Conservation (phyloP, 257 asterid species). For the Gardenia jasminoides region DNA sequence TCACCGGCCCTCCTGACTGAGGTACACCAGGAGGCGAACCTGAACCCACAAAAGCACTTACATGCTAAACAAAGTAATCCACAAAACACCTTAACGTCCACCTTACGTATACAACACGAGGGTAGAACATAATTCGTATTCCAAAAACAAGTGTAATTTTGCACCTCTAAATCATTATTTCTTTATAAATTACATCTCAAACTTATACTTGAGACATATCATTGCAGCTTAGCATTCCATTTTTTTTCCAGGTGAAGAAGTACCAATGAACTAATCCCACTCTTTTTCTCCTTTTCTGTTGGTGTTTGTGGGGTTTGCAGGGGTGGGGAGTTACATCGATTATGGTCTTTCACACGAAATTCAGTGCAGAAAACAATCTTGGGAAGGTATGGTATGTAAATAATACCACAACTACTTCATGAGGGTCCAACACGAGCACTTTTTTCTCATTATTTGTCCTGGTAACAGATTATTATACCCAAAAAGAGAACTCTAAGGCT, state of each 20-base stretch:
- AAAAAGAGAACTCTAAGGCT: background rate
- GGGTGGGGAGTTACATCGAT: background rate
- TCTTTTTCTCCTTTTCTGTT: too few relatives aligned
- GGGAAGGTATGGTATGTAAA: background rate
- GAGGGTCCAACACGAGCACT: background rate
- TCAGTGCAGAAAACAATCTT: background rate
- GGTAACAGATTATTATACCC: background rate
- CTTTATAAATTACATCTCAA: background rate
- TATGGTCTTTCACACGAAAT: background rate
- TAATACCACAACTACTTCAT: background rate
- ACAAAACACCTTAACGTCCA: background rate
- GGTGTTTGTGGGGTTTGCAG: too few relatives aligned
- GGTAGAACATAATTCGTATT: background rate
- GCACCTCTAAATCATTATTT: background rate
- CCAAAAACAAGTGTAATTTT: background rate
- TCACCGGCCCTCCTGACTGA: slow-evolving; percentile 67
- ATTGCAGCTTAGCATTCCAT: background rate
- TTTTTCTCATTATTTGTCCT: background rate
- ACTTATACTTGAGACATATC: background rate
- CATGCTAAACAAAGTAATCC: background rate
- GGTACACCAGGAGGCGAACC: slow-evolving; percentile 65
- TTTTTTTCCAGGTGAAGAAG: background rate
- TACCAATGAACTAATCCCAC: background rate
- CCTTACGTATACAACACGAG: background rate
- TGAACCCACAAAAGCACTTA: slow-evolving; percentile 22